Conservation (phyloP, 176 grass and related monocot genomes). For the Raddia distichophylla region DNA sequence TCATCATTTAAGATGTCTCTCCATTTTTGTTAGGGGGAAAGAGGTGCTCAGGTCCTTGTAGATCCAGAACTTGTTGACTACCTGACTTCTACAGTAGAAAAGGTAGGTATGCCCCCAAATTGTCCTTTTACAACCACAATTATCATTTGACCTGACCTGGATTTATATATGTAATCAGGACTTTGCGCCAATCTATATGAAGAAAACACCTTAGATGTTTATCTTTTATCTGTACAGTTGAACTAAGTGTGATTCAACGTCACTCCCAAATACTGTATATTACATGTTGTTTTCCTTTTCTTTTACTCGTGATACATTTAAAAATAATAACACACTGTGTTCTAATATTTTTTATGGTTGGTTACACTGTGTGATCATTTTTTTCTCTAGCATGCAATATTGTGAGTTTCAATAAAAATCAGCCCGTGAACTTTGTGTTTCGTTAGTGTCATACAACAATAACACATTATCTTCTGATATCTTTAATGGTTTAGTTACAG, state of each 20-base stretch:
- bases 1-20: conserved; percentile 7
- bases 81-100: conserved; percentile 67
- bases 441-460: background rate
- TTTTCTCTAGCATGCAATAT: conserved; percentile 12
- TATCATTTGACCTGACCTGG: background rate
- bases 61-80: conserved; percentile 93
- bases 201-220: conserved; percentile 20
- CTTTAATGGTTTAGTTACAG: conserved; percentile 5
- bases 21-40: conserved; percentile 68
- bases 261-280: background rate
- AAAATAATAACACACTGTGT: conserved; percentile 1
- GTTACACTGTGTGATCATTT: background rate
- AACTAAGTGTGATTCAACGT: background rate
- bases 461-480: background rate
- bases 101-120: conserved; percentile 51
- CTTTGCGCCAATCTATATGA: conserved; percentile 23
- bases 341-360: conserved; percentile 4
- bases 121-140: conserved; percentile 10
- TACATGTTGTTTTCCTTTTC: background rate
- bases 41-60: conserved; percentile 83
- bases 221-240: background rate
- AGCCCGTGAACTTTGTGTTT: conserved; percentile 20
- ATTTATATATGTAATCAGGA: conserved; percentile 9
- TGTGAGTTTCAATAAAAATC: conserved; percentile 15
- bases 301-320: conserved; percentile 16